A percentile compares a stretch with the other conserved stretches of the same genome.
Conservation (phyloP, 345 rosid genomes). For the Ceriops decandra region DNA sequence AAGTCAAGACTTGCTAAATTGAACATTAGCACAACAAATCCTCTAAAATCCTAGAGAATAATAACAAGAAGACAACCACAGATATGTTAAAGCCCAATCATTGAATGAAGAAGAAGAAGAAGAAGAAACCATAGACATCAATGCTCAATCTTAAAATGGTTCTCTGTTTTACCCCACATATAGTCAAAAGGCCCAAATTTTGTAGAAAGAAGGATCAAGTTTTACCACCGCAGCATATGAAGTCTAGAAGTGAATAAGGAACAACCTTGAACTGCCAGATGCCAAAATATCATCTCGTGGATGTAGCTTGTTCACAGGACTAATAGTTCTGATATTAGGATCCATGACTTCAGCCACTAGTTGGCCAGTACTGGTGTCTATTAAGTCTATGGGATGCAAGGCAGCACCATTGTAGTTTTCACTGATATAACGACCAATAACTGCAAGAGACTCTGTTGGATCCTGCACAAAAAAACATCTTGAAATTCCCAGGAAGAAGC, state of each 20-base stretch:
- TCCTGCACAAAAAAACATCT: slow-evolving; percentile 47
- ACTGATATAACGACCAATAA: slow-evolving; percentile 85
- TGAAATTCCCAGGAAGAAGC: neutral
- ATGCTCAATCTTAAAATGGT: neutral
- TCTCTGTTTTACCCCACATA: neutral
- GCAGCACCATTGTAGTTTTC: slow-evolving; percentile 88
- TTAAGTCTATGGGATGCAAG: slow-evolving; percentile 91
- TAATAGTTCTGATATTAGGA: slow-evolving; percentile 87
- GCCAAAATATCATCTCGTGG: slow-evolving; percentile 94
- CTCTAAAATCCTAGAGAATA: no score
- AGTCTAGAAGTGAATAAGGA: neutral
- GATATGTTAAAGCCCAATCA: no score
- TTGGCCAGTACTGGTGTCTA: slow-evolving; percentile 77
- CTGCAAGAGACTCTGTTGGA: slow-evolving; percentile 81
- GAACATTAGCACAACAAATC: no score
- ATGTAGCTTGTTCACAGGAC: slow-evolving; percentile 90
- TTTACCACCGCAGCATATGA: neutral
- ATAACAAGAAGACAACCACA: no score
- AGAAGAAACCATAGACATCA: neutral
- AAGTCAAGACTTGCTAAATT: no score
- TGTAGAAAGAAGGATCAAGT: neutral
- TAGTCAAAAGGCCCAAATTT: neutral
- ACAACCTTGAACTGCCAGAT: slow-evolving; percentile 89
- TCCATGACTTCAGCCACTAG: slow-evolving; percentile 93
- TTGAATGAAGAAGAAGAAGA: no score